Evolutionary conservation across 2,329 filamentous ascomycete genomes (phyloP), one percentile per base, ranked within the genome.

Genomic region (Xylaria sp.): DNA sequence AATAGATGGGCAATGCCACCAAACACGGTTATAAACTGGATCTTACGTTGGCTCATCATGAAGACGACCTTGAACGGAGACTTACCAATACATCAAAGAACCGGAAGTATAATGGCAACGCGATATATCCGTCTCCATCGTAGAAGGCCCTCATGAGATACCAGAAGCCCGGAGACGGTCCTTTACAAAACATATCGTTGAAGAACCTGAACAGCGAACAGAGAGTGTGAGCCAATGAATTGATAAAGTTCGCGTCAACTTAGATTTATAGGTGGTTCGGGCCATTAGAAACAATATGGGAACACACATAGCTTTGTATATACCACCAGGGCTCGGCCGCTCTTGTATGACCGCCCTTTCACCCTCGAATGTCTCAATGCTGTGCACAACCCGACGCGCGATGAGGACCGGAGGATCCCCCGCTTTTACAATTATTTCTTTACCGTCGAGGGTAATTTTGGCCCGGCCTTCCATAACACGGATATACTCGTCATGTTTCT

Each of bases 401-500:
- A 71, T 62, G 13, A 57, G 42, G 8, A 71, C 4, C 8, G 63
- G 55, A 6, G 69, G 69, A 51, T 73, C 71, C 27, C 71, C 69
- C 4, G 68, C 65, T 42, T 68, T 63, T 8, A 73, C 23, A 16
- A 71, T 65, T 13, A 66, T 5, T 47, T 64, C 66, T 2, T 71
- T 61, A 42, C 71, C 69, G 37, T 70, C 62, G 18, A 71, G 12
- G 40, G 63, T 69, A 0, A 70, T n/a, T 54, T 73, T 57, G 25
- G 63, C 3, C 29, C 71, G 67, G 16, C 71, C 71, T 54, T 73
- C 63, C 29, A 73, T 16, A 25, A 69, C 61, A 29, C 48, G 67
- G 9, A 73, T 44, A 48, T 70, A 37, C 62, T 71, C 69, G 21
- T 68, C 60, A 35, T 73, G 71, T 23, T 68, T n/a, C 71, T 73